phyloP scores from a whole-genome alignment of 1,284 basidiomycete species.

The Cryptococcus deneoformans region DNA sequence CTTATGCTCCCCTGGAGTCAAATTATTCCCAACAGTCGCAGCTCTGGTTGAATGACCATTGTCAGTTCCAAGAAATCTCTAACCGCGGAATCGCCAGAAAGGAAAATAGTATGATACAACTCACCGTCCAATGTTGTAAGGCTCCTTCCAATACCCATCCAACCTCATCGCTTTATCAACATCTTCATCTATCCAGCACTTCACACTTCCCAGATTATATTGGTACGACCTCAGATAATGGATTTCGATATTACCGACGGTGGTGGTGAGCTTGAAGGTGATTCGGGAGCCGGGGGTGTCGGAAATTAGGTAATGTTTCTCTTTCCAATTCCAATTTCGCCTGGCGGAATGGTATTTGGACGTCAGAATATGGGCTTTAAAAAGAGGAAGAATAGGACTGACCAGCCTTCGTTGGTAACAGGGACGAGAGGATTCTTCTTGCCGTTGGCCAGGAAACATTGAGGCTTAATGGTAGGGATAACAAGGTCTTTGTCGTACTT shows the following conservation, averaged over 20 bases:
- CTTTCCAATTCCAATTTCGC: slow-evolving; percentile 39
- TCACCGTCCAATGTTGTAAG: slow-evolving; percentile 31
- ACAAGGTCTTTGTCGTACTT: slow-evolving; percentile 21
- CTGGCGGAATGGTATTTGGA: slow-evolving; percentile 6
- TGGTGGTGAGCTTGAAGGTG: slow-evolving; percentile 30
- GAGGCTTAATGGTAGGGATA: slow-evolving; percentile 22
- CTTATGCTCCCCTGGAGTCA: slow-evolving; percentile 31
- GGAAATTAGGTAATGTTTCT: slow-evolving; percentile 41
- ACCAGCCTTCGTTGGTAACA: slow-evolving; percentile 32
- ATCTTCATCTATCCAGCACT: slow-evolving; percentile 43
- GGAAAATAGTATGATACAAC: slow-evolving; percentile 2
- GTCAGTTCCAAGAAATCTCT: background rate
- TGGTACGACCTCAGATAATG: slow-evolving; percentile 35
- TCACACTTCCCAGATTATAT: slow-evolving; percentile 33
- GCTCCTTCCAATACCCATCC: slow-evolving; percentile 37
- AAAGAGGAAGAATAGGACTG: slow-evolving; percentile 5
- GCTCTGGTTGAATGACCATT: slow-evolving; percentile 7
- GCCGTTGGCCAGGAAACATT: slow-evolving; percentile 35
- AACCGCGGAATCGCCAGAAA: background rate
- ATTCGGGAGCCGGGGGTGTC: slow-evolving; percentile 36
- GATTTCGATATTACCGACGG: slow-evolving; percentile 33
- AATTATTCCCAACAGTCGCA: slow-evolving; percentile 25
- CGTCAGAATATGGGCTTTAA: background rate
- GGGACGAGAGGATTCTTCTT: slow-evolving; percentile 29
- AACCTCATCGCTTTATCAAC: slow-evolving; percentile 13